Percentiles rank a stretch among this genome's conserved stretches.
phyloP scores from a whole-genome alignment of 768 basidiomycete species.

The Harrya chromipes region DNA sequence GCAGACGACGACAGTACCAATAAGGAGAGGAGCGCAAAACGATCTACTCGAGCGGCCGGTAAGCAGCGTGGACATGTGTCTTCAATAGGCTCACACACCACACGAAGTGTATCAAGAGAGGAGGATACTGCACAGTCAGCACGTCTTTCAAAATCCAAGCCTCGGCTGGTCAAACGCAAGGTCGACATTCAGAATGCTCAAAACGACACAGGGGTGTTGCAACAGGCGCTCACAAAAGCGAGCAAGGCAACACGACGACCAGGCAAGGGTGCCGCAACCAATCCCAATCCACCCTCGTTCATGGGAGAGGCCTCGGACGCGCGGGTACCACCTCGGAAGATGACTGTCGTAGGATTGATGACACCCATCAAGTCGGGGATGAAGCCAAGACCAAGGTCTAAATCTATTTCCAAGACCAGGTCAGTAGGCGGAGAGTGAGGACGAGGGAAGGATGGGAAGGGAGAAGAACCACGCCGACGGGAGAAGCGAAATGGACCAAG shows the following conservation, averaged over 20 bases:
- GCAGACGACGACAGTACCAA: conserved; percentile 11
- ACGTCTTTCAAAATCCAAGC: neutral
- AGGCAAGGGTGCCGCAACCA: neutral
- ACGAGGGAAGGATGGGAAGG: conserved; percentile 5
- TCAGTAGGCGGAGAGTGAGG: neutral
- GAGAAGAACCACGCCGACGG: neutral
- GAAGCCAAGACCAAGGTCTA: conserved; percentile 22
- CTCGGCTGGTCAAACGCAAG: conserved; percentile 3
- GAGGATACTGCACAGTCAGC: neutral
- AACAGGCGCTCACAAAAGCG: neutral
- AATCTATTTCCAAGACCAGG: conserved; percentile 4
- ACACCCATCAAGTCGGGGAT: conserved; percentile 29
- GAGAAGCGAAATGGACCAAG: neutral
- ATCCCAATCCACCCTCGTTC: neutral
- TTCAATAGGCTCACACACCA: neutral
- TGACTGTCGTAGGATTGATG: neutral
- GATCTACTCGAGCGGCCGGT: neutral
- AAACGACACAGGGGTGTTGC: neutral
- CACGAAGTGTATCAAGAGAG: neutral
- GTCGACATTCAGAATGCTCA: neutral
- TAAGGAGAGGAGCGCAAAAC: neutral
- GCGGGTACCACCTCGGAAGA: conserved; percentile 13
- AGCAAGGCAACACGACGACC: neutral
- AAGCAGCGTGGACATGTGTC: neutral
- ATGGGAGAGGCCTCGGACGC: neutral